Percentiles rank a stretch among this genome's conserved stretches.
Conservation (phyloP, 768 basidiomycete genomes). For the Gymnopilus junonius region DNA sequence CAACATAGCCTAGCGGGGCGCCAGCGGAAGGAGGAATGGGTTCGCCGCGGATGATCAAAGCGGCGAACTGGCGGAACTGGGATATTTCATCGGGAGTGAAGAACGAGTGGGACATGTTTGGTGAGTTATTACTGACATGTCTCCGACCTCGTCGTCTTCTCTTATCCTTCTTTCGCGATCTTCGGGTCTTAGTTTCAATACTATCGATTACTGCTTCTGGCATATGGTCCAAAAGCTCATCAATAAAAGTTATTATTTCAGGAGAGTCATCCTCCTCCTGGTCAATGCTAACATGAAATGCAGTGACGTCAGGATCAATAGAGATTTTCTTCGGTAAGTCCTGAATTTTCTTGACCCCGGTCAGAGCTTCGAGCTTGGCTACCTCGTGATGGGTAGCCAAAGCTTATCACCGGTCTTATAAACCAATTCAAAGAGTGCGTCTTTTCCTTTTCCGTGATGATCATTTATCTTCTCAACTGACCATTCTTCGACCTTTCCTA, state of each 20-base stretch:
- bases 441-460: conserved; percentile 2
- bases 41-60: neutral
- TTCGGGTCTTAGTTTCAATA: neutral
- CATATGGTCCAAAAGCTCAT: neutral
- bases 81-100: neutral
- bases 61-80: neutral
- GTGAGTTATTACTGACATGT: neutral
- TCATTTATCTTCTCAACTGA: conserved; percentile 2
- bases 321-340: conserved; percentile 1
- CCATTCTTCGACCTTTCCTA: conserved; percentile 8
- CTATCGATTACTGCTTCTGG: neutral
- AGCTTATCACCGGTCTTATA: neutral
- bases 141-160: neutral
- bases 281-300: neutral
- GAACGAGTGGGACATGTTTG: neutral
- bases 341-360: neutral
- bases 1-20: neutral
- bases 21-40: neutral
- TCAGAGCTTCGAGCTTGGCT: too few relatives aligned
- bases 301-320: neutral
- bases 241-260: neutral
- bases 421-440: neutral
- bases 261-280: neutral
- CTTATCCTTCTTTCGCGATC: neutral
- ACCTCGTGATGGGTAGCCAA: neutral